Conservation (phyloP, 2,329 filamentous ascomycete genomes). For the Neoascochyta sp. region DNA sequence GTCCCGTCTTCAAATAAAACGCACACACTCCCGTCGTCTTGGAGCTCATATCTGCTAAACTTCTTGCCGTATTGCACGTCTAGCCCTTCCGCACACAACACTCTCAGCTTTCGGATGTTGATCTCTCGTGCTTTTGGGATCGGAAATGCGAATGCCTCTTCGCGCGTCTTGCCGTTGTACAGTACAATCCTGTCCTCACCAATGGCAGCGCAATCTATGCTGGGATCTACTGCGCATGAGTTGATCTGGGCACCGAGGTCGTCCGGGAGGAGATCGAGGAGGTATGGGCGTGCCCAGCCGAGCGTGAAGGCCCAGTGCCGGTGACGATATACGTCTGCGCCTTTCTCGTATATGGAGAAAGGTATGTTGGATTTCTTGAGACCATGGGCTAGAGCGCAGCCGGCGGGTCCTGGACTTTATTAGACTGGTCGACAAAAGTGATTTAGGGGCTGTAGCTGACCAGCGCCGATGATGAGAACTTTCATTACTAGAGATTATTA, state of each 20-base stretch:
- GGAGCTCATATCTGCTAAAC: slow-evolving; percentile 15
- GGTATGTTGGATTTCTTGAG: slow-evolving; percentile 37
- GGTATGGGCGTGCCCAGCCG: slow-evolving; percentile 33
- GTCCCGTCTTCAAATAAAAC: slow-evolving; percentile 25
- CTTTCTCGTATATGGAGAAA: slow-evolving; percentile 29
- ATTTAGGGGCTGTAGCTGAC: slow-evolving; percentile 5
- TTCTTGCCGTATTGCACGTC: slow-evolving; percentile 31
- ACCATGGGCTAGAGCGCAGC: slow-evolving; percentile 42
- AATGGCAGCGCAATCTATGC: slow-evolving; percentile 24
- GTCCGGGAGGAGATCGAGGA: slow-evolving; percentile 30
- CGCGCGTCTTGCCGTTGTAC: slow-evolving; percentile 34
- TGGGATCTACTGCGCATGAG: slow-evolving; percentile 33
- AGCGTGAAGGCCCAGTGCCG: slow-evolving; percentile 40
- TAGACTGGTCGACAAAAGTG: no score
- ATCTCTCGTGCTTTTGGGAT: slow-evolving; percentile 33
- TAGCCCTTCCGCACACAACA: slow-evolving; percentile 33
- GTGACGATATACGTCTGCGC: slow-evolving; percentile 22
- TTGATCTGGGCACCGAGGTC: slow-evolving; percentile 24
- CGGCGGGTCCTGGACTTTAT: slow-evolving; percentile 43
- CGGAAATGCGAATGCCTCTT: slow-evolving; percentile 35
- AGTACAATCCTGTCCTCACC: slow-evolving; percentile 31
- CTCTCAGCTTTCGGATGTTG: slow-evolving; percentile 38
- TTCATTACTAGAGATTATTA: slow-evolving; percentile 13
- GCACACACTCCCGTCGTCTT: slow-evolving; percentile 21
- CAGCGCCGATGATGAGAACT: slow-evolving; percentile 25